These are phyloP conservation scores for Pseudognaphalium luteoalbum DNA, from an alignment of 129 eudicot species.

Conservation along the genomic window DNA sequence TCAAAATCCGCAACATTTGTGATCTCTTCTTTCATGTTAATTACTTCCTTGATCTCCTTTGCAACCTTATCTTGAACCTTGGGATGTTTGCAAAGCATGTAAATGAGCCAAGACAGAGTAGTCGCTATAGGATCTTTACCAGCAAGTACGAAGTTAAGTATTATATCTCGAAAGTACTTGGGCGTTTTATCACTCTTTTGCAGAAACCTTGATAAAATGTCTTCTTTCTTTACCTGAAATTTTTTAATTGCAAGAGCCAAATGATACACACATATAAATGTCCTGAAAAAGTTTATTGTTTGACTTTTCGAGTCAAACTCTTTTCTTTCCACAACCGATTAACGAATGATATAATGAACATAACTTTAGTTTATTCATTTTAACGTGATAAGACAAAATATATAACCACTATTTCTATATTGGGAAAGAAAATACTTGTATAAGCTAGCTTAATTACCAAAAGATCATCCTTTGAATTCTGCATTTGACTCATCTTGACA, in stretches of 20 bases:
- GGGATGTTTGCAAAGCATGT: slow-evolving; percentile 67
- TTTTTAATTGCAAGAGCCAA: not conserved
- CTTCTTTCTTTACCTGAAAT: slow-evolving; percentile 49
- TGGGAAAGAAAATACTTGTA: not conserved
- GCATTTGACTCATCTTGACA: slow-evolving; percentile 44
- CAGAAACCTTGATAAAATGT: slow-evolving; percentile 58
- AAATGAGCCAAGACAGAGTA: slow-evolving; percentile 62
- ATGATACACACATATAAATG: not conserved
- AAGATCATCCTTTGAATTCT: slow-evolving; percentile 20
- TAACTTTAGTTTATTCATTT: no score
- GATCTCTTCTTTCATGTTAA: slow-evolving; percentile 13
- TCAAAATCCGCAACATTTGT: slow-evolving; percentile 37
- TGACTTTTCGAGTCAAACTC: not conserved
- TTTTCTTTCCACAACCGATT: not conserved
- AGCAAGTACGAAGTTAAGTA: slow-evolving; percentile 58
- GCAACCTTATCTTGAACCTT: slow-evolving; percentile 50
- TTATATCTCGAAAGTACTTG: slow-evolving; percentile 57
- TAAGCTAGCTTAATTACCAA: slow-evolving; percentile 34
- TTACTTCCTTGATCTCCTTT: slow-evolving; percentile 47
- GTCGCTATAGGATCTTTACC: slow-evolving; percentile 70
- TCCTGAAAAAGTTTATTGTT: not conserved
- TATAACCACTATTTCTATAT: not conserved
- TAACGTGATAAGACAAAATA: no score
- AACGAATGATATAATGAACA: not conserved
- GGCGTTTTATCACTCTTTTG: slow-evolving; percentile 35